phyloP scores from a whole-genome alignment of 2,329 filamentous ascomycete species.

The Leptodontidium sp. region DNA sequence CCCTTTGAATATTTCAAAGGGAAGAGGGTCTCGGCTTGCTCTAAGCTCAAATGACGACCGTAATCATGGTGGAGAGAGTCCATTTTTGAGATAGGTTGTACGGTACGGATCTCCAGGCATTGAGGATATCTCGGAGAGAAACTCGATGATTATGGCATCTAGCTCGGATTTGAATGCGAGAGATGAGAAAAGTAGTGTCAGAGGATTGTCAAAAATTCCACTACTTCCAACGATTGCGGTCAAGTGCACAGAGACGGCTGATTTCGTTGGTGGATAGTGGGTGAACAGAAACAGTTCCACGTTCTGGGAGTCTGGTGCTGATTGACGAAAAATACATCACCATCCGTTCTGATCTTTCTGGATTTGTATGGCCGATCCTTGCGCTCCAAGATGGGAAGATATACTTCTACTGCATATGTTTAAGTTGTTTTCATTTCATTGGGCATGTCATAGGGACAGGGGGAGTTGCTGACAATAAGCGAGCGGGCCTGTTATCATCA shows the following conservation, averaged over 20 bases:
- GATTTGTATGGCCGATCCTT: too few species aligned
- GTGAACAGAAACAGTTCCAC: neutral
- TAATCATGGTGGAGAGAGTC: neutral
- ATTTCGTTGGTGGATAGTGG: neutral
- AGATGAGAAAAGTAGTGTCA: neutral
- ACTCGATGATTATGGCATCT: neutral
- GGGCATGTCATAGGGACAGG: too few species aligned
- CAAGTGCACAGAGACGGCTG: neutral
- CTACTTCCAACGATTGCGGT: neutral
- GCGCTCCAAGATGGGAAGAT: too few species aligned
- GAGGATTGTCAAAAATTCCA: neutral
- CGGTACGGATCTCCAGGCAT: neutral
- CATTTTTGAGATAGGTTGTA: neutral
- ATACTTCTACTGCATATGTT: too few species aligned
- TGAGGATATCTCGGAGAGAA: neutral
- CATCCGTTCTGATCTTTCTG: neutral
- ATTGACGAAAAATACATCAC: neutral
- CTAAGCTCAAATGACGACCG: neutral
- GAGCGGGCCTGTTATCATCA: too few species aligned
- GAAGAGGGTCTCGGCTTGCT: neutral
- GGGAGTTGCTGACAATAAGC: too few species aligned
- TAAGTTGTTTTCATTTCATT: too few species aligned
- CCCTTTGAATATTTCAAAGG: neutral
- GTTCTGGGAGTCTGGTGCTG: neutral
- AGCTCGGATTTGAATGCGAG: neutral